Evolutionary conservation across 2,329 filamentous ascomycete genomes (phyloP), one percentile per base, ranked within the genome.

Genomic region (Sordariomycetes sp.): DNA sequence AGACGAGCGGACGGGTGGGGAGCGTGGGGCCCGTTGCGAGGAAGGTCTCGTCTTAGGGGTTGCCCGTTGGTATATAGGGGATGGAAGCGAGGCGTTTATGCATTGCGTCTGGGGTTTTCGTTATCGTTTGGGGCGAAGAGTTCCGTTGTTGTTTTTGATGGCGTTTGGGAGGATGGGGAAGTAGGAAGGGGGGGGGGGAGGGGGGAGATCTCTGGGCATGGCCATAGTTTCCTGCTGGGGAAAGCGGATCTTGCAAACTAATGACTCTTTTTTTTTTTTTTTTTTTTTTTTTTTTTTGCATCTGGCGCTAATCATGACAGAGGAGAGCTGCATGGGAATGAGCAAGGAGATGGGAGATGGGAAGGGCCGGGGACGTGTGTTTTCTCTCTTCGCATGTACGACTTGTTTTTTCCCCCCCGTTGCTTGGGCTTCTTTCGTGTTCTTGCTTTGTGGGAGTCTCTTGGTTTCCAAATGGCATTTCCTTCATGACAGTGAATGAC

Each of bases 1-100:
- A 87, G 74, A 84, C 80, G 4, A 86, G 82, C 63, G 83, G 83
- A 42, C 77, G 84, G 50, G 73, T 86, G 15, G 83, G 81, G 54
- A 86, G 82, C 66, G 72, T 80, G 58, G 78, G 72, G n/a, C 70
- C 68, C 48, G 71, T 71, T 59, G 66, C 70, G 8, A 74, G 80
- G 60, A 83, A 82, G 70, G 75, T 81, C 58, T 81, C 78, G 28
- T 32, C 28, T 32, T 32, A 32, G 28, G 28, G 28, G 28, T 32
- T 32, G 28, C 28, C 28, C 28, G 3, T 32, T 32, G 28, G 28
- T 32, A 32, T 4, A 32, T 32, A 32, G 28, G 28, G 28, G 8
- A n/a, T n/a, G 4, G 28, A 32, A 32, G 28, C 28, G 28, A 32
- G 28, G 28, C 28, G 28, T 32, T 32, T 32, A 32, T 32, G 28